Evolutionary conservation across 345 rosid genomes (phyloP), one percentile per base, ranked within the genome.

Genomic region (Theobroma cacao): DNA sequence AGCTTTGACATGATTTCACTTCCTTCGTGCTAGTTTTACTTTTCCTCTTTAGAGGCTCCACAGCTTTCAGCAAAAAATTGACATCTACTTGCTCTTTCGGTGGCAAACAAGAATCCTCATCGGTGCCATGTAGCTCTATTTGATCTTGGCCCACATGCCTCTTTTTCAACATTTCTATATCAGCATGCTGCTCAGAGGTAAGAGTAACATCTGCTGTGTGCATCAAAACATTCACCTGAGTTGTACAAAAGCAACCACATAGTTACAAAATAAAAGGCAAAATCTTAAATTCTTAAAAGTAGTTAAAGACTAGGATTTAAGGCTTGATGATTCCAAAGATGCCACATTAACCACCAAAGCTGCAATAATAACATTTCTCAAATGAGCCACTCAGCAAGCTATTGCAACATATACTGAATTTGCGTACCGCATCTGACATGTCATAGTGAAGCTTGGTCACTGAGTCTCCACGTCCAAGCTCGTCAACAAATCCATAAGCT

Each of bases 361-460:
- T 59, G 18, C 64, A 59, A 59, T 11, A 59, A 26, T 11, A 59
- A 5, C 2, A 59, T 2, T 59, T 4, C 18, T 28, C 18, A 20
- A 55, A 55, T 24, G 52, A 71, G 48, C 26, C 30, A 53, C 24
- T 20, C 20, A 59, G 43, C n/a, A 26, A 78, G 78, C 24, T 8
- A 31, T 13, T 12, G 24, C 31, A 73, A 15, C 17, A 28, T 22
- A 20, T 11, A 47, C 33, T 38, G 9, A 67, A 41, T 67, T 24
- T 22, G 9, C 15, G 76, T 86, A 94, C 97, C 88, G 94, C 94
- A 87, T 93, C 98, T 78, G 94, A 91, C 94, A 90, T 88, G 87
- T 91, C 94, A 78, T 89, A 93, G 2, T 94, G 98, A 79, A 94
- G 94, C 86, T 93, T 93, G 56, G 98, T 94, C 30, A 92, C 95